Evolutionary conservation across 805 yeast genomes (phyloP).

Genomic region (Vanderwaltozyma yarrowii): DNA sequence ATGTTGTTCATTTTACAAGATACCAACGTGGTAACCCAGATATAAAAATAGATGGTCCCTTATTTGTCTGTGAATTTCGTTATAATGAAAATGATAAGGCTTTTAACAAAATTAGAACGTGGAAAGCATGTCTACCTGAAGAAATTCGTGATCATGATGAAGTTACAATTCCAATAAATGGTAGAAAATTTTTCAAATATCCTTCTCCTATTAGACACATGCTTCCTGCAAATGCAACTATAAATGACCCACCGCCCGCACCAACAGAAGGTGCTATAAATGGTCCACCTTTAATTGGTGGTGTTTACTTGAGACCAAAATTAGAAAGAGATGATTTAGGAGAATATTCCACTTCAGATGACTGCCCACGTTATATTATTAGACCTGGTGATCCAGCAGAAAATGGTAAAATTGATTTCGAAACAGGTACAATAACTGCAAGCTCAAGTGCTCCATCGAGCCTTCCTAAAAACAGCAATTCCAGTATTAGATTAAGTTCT

Average conservation of each 20-base stretch:
- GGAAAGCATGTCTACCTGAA: slow-evolving; percentile 98
- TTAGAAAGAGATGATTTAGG: slow-evolving; percentile 77
- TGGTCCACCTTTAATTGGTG: slow-evolving; percentile 90
- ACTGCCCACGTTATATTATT: slow-evolving; percentile 35
- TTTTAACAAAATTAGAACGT: slow-evolving; percentile 90
- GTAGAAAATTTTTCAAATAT: slow-evolving; percentile 57
- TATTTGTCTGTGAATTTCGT: slow-evolving; percentile 90
- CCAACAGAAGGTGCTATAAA: slow-evolving; percentile 72
- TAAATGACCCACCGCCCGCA: slow-evolving; percentile 67
- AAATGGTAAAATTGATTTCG: slow-evolving; percentile 27
- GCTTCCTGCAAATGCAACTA: slow-evolving; percentile 66
- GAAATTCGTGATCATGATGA: slow-evolving; percentile 82
- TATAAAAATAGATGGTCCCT: slow-evolving; percentile 64
- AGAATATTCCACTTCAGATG: slow-evolving; percentile 47
- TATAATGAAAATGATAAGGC: slow-evolving; percentile 85
- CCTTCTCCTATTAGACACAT: slow-evolving; percentile 79
- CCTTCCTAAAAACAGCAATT: slow-evolving; percentile 15
- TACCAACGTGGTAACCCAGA: slow-evolving; percentile 93
- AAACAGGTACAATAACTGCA: slow-evolving; percentile 21
- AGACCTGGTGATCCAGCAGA: slow-evolving; percentile 34
- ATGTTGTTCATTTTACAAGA: slow-evolving; percentile 87
- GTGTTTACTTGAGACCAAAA: slow-evolving; percentile 70
- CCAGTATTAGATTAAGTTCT: slow-evolving; percentile 12
- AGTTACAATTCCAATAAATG: slow-evolving; percentile 60
- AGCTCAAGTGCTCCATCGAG: slow-evolving; percentile 10